Base-by-base conservation (phyloP, 2,329 filamentous ascomycete species). In the Phyllosticta capitalensis region DNA sequence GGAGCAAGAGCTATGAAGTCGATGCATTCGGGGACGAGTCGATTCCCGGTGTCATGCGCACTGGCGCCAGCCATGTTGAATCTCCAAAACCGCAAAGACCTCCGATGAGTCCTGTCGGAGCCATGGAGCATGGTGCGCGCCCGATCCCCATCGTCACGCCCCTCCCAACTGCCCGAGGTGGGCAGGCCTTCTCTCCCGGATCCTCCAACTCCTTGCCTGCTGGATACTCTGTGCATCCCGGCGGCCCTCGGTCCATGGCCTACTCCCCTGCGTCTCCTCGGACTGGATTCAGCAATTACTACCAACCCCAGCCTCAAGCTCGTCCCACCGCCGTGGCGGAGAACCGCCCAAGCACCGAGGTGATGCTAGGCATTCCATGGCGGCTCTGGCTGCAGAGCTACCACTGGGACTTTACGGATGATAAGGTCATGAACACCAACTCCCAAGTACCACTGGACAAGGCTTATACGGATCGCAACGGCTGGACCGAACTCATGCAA, bases 311-410 rank as follows among this genome's bases (percentile, higher is more conserved):
- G 4, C 22, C 51, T 33, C 54, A 56, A 7, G 24, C 9, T 4
- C 3, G 64, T 68, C 2, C 67, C 67, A 61, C 68, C 68, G 12
- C 66, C 67, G 38, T 45, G 14, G 30, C 68, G 68, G 12, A 70
- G 69, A 28, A 62, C 70, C 2, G 66, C 68, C 62, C 67, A 68
- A 9, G 38, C 17, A 67, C 70, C 33, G 67, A 69, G 38, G 65
- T 69, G 51, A 69, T 70, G 10, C 64, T 73, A 0, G 67, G 67
- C 38, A 73, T 74, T 21, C 72, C 72, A 4, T 74, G 72, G 72
- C 65, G 64, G 24, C 60, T 74, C 2, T 68, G 70, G 48, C 67
- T 68, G 6, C 64, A 66, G 7, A 67, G 64, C 51, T 62, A 69
- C 51, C 71, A 69, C 56, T 74, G 72, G 72, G 65, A 67, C 19